These are phyloP conservation scores for Protomyces inouyei DNA, from an alignment of 1,139 yeast genomes.

Conservation along the genomic window DNA sequence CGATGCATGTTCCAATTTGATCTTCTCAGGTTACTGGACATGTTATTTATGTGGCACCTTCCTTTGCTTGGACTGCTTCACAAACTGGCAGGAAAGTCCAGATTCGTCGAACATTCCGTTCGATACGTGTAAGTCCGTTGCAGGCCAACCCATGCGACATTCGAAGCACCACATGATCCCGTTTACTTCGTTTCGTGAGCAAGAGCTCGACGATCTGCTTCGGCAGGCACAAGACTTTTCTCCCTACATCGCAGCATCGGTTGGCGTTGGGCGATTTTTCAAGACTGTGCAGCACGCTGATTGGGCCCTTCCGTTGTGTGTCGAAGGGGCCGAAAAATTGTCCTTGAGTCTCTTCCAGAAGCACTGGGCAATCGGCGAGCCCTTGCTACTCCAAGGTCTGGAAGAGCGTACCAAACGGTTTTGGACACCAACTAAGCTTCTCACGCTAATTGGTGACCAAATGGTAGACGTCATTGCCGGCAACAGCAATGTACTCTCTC, in stretches of 20 bases:
- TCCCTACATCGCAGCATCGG: neutral
- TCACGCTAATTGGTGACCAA: conserved; percentile 24
- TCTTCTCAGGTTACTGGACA: conserved; percentile 30
- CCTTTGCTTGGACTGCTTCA: conserved; percentile 31
- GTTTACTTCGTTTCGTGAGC: conserved; percentile 27
- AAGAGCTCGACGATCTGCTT: conserved; percentile 25
- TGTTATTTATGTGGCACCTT: conserved; percentile 32
- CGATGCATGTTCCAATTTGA: conserved; percentile 31
- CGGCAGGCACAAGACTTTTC: conserved; percentile 3
- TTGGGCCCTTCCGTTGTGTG: neutral
- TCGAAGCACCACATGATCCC: conserved; percentile 27
- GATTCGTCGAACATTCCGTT: conserved; percentile 11
- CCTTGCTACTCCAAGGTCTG: conserved; percentile 28
- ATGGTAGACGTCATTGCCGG: conserved; percentile 22
- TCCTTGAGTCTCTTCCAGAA: conserved; percentile 24
- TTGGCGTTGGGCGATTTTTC: neutral
- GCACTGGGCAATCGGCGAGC: conserved; percentile 30
- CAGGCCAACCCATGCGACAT: conserved; percentile 27
- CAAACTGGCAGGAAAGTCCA: conserved; percentile 29
- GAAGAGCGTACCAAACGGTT: neutral
- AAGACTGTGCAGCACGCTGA: neutral
- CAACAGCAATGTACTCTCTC: neutral
- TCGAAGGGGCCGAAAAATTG: conserved; percentile 2
- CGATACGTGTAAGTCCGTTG: conserved; percentile 27
- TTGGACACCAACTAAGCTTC: conserved; percentile 29